Percentiles rank a stretch among this genome's conserved stretches.
Evolutionary conservation across 345 rosid species (phyloP).

Genomic region (Dipteronia dyeriana): DNA sequence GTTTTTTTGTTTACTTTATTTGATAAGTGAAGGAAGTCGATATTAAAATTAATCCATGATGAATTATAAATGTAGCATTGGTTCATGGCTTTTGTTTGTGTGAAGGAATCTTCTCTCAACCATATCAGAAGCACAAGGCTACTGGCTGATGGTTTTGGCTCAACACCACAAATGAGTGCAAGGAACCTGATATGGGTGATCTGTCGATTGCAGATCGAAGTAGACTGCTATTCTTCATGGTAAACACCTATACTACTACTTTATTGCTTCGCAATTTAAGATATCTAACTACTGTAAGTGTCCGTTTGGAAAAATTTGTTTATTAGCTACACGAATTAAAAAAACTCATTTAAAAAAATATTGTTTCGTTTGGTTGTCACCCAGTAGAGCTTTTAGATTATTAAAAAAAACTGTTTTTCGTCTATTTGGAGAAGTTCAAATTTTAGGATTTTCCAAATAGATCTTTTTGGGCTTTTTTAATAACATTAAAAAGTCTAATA

Average conservation of each 20-base stretch:
- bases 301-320: too few species aligned
- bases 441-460: too few species aligned
- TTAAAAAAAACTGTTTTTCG: too few species aligned
- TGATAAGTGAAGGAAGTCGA: slow-evolving; percentile 9
- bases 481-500: too few species aligned
- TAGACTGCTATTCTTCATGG: slow-evolving; percentile 35
- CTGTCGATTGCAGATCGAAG: slow-evolving; percentile 2
- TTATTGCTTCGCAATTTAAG: too few species aligned
- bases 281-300: too few species aligned
- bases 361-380: too few species aligned
- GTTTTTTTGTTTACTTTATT: neutral
- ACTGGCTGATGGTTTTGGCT: slow-evolving; percentile 31
- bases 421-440: too few species aligned
- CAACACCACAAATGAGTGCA: slow-evolving; percentile 26
- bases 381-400: too few species aligned
- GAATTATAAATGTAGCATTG: neutral
- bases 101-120: slow-evolving; percentile 34
- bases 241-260: neutral
- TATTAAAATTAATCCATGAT: slow-evolving; percentile 8
- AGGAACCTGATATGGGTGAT: slow-evolving; percentile 30
- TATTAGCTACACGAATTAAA: too few species aligned
- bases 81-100: neutral
- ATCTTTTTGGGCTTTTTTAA: too few species aligned
- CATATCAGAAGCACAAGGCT: slow-evolving; percentile 17
- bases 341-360: too few species aligned